phyloP scores from a whole-genome alignment of 495 filamentous ascomycete genomes.

The Filosporella fistucella region DNA sequence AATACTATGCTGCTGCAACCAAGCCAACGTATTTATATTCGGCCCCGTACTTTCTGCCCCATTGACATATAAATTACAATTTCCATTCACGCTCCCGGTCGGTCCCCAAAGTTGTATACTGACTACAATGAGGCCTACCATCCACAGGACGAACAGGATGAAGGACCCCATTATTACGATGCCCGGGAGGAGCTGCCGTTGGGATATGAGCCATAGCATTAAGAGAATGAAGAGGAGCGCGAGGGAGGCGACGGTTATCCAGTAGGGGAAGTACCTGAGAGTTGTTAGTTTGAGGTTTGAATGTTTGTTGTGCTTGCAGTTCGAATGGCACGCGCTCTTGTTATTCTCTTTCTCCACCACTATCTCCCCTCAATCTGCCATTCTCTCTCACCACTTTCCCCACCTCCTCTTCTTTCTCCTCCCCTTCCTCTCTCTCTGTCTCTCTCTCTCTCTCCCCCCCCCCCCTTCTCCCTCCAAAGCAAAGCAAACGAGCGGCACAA shows the following conservation, averaged over 20 bases:
- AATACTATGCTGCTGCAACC: slow-evolving; percentile 81
- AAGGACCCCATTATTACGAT: slow-evolving; percentile 89
- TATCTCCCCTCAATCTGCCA: background rate
- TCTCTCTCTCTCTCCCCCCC: background rate
- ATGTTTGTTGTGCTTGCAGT: background rate
- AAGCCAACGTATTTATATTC: slow-evolving; percentile 71
- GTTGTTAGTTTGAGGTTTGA: background rate
- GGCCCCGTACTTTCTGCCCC: slow-evolving; percentile 52
- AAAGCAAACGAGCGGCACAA: background rate
- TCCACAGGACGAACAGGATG: slow-evolving; percentile 88
- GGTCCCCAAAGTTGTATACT: slow-evolving; percentile 86
- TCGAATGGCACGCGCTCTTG: background rate
- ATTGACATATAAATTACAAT: slow-evolving; percentile 72
- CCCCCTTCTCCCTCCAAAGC: background rate
- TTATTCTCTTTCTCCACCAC: background rate
- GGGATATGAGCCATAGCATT: slow-evolving; percentile 67
- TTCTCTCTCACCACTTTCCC: background rate
- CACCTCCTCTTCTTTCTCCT: background rate
- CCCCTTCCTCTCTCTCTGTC: background rate
- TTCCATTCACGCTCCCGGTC: slow-evolving; percentile 65
- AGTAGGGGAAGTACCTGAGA: slow-evolving; percentile 91
- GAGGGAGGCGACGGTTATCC: slow-evolving; percentile 67
- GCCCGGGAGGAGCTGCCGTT: slow-evolving; percentile 78
- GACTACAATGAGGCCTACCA: slow-evolving; percentile 88
- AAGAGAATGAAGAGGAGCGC: slow-evolving; percentile 69